Percentiles rank a stretch among this genome's conserved stretches.
These are phyloP conservation scores for Wickerhamomyces mucosus DNA, from an alignment of 805 yeast genomes.

Conservation along the genomic window DNA sequence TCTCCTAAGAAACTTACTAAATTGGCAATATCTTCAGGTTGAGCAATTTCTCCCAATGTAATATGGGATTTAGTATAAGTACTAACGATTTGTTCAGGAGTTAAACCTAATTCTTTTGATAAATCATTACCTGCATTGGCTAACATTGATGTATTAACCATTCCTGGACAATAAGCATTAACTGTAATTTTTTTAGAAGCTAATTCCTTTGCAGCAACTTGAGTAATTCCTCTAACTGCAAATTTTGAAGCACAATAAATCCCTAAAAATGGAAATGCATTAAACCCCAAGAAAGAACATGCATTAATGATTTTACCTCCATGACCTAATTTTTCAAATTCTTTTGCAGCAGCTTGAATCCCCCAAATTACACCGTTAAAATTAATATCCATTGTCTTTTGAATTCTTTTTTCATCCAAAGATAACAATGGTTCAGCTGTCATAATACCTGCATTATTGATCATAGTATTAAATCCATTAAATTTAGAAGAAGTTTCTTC, in stretches of 20 bases:
- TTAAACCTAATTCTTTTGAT: no score
- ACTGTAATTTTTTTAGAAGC: slow-evolving; percentile 28
- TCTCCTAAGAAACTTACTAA: slow-evolving; percentile 26
- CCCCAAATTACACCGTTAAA: slow-evolving; percentile 25
- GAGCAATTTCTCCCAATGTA: slow-evolving; percentile 26
- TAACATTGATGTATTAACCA: slow-evolving; percentile 30
- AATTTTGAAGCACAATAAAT: slow-evolving; percentile 27
- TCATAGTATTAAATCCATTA: slow-evolving; percentile 26
- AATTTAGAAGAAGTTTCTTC: slow-evolving; percentile 19
- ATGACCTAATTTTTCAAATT: slow-evolving; percentile 18
- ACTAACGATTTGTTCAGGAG: no score
- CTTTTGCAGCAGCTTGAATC: slow-evolving; percentile 24
- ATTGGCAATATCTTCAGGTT: slow-evolving; percentile 27
- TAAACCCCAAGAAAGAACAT: slow-evolving; percentile 27
- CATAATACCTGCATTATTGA: slow-evolving; percentile 29
- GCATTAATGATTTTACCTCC: slow-evolving; percentile 31
- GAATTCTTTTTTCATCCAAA: slow-evolving; percentile 20
- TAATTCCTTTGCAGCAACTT: slow-evolving; percentile 28
- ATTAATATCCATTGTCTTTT: slow-evolving; percentile 19
- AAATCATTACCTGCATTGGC: no score
- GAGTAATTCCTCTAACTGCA: slow-evolving; percentile 29
- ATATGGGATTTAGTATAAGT: no score
- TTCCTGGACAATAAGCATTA: slow-evolving; percentile 31
- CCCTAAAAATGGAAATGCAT: slow-evolving; percentile 23
- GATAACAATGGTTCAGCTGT: slow-evolving; percentile 20